Conservation (phyloP, 306 rosid species). For the Carpinus fangiana region DNA sequence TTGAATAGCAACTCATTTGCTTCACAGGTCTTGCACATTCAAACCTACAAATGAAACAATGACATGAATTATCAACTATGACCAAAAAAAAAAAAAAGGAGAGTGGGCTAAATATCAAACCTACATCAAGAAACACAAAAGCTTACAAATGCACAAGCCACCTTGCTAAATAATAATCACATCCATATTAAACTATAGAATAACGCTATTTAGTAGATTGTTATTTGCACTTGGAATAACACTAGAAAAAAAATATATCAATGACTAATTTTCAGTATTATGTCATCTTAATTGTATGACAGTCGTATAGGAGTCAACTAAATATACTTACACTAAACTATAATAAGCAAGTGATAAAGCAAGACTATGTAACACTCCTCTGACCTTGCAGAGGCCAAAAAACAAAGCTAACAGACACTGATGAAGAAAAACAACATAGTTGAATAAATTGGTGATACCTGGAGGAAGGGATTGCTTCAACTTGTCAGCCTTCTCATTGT, state of each 20-base stretch:
- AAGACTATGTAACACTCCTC: background rate
- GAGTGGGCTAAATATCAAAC: background rate
- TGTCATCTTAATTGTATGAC: too few relatives aligned
- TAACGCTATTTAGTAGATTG: too few relatives aligned
- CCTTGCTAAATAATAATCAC: background rate
- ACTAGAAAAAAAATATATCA: too few relatives aligned
- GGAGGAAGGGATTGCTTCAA: conserved; percentile 97
- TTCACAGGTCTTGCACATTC: conserved; percentile 83
- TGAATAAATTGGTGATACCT: conserved; percentile 33
- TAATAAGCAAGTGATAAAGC: too few relatives aligned
- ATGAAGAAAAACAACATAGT: background rate
- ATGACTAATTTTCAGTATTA: too few relatives aligned
- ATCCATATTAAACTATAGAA: background rate
- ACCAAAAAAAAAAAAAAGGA: background rate
- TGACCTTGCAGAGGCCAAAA: too few relatives aligned
- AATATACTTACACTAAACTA: background rate
- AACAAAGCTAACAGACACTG: background rate
- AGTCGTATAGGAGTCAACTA: too few relatives aligned
- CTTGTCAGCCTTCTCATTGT: conserved; percentile 76
- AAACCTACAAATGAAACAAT: conserved; percentile 49
- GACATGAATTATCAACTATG: background rate
- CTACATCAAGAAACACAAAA: background rate
- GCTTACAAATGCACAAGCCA: too few relatives aligned
- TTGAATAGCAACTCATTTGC: background rate
- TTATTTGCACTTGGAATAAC: too few relatives aligned